A percentile compares a stretch with the other conserved stretches of the same genome.
These are phyloP conservation scores for Cynanchum wilfordii DNA, from an alignment of 257 asterid genomes.

Conservation along the genomic window DNA sequence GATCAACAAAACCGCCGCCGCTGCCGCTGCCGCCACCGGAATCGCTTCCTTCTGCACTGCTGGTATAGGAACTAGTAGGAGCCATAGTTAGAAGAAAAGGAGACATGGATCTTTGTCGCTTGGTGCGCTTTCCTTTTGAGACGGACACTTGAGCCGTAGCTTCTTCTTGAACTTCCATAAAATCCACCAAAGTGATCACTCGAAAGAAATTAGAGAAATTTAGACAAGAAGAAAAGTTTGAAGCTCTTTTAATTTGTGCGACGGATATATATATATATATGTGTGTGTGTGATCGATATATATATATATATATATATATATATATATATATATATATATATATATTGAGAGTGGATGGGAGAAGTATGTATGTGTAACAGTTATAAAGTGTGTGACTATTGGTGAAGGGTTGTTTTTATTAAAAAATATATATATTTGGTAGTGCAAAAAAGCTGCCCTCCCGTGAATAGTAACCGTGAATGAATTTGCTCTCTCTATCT, in stretches of 20 bases:
- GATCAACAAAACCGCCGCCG: constrained; percentile 14
- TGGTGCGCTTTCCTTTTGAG: constrained; percentile 63
- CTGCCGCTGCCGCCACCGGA: background rate
- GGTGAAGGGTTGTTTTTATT: constrained; percentile 17
- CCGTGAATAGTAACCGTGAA: constrained; percentile 21
- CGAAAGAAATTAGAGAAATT: background rate
- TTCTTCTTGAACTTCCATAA: constrained; percentile 44
- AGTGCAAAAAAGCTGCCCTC: constrained; percentile 24
- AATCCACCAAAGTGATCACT: background rate
- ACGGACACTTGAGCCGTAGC: constrained; percentile 7
- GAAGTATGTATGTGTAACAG: background rate
- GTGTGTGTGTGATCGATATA: too few relatives aligned
- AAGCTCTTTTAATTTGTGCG: background rate
- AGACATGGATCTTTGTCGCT: constrained; percentile 52
- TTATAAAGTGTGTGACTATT: constrained; percentile 7
- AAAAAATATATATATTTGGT: background rate
- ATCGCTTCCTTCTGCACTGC: constrained; percentile 25
- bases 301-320: constrained; percentile 5
- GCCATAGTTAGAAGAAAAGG: constrained; percentile 50
- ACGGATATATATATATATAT: constrained; percentile 5
- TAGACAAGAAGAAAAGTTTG: constrained; percentile 9
- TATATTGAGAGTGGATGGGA: background rate
- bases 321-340: constrained; percentile 7
- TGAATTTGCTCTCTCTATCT: constrained; percentile 5
- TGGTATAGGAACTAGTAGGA: constrained; percentile 31